Conservation (phyloP, 352 stramenopile genomes). For the Albugo candida region DNA sequence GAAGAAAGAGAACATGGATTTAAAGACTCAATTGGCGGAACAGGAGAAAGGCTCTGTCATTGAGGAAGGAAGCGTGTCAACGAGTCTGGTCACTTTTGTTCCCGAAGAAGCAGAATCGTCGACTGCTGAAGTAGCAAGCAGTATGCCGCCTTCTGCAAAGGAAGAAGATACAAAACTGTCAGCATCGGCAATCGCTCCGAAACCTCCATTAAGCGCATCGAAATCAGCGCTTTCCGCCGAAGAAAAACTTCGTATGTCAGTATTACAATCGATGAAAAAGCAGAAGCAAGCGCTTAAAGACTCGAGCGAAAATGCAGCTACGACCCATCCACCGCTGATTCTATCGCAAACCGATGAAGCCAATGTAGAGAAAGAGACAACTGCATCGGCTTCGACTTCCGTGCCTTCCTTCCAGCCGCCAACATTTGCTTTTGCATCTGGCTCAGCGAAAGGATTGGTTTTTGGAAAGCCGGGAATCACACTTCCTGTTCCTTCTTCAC, state of each 20-base stretch:
- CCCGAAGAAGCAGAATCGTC: slow-evolving; percentile 4
- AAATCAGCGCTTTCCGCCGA: slow-evolving; percentile 17
- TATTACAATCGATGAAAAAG: slow-evolving; percentile 50
- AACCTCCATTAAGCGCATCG: slow-evolving; percentile 5
- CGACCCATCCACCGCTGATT: neutral
- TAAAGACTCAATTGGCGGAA: slow-evolving; percentile 22
- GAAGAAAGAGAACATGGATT: slow-evolving; percentile 57
- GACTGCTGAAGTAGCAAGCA: too few relatives aligned
- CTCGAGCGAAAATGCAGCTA: neutral
- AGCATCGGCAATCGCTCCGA: neutral
- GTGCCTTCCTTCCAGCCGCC: slow-evolving; percentile 18
- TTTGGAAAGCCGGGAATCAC: slow-evolving; percentile 64
- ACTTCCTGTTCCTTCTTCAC: slow-evolving; percentile 34
- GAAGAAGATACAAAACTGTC: neutral
- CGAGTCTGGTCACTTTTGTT: neutral
- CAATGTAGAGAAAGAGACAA: slow-evolving; percentile 8
- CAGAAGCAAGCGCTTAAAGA: slow-evolving; percentile 10
- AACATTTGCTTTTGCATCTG: slow-evolving; percentile 20
- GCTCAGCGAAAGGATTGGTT: slow-evolving; percentile 29
- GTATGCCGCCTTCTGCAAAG: slow-evolving; percentile 1
- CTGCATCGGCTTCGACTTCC: neutral
- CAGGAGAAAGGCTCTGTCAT: neutral
- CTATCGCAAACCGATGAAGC: slow-evolving; percentile 1
- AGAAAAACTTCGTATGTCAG: slow-evolving; percentile 40
- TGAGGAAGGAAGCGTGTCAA: neutral